Conservation (phyloP, 1,284 basidiomycete species). For the Gomphus bonarii region DNA sequence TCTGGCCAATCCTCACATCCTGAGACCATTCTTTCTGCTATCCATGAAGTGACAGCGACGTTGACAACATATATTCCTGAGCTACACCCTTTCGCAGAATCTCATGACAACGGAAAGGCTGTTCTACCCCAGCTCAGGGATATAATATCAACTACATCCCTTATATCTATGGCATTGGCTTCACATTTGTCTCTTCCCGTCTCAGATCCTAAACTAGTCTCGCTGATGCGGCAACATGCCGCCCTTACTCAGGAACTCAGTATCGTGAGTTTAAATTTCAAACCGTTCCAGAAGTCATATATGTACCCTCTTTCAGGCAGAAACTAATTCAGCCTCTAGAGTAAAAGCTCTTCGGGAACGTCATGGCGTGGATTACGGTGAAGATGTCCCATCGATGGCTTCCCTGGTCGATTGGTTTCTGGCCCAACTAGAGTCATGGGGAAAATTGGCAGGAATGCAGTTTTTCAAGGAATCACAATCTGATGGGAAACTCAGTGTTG, state of each 20-base stretch:
- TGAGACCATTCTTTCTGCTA: slow-evolving; percentile 2
- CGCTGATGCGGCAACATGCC: slow-evolving; percentile 53
- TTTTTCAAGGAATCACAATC: slow-evolving; percentile 49
- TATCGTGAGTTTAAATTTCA: slow-evolving; percentile 29
- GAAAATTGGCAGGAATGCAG: slow-evolving; percentile 55
- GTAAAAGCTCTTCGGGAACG: slow-evolving; percentile 34
- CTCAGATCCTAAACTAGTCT: slow-evolving; percentile 53
- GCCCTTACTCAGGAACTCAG: slow-evolving; percentile 38
- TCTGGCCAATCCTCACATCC: background rate
- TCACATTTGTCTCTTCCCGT: slow-evolving; percentile 36
- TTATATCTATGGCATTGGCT: slow-evolving; percentile 5
- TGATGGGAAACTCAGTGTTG: slow-evolving; percentile 41
- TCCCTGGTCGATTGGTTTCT: slow-evolving; percentile 13
- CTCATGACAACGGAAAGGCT: background rate
- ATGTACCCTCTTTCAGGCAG: slow-evolving; percentile 31
- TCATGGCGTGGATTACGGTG: slow-evolving; percentile 20
- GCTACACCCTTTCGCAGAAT: slow-evolving; percentile 8
- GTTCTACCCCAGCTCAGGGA: slow-evolving; percentile 8
- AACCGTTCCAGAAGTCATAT: slow-evolving; percentile 15
- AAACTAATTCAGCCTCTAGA: slow-evolving; percentile 38
- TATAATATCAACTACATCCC: slow-evolving; percentile 3
- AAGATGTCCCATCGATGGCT: slow-evolving; percentile 14
- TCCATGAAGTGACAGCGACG: background rate
- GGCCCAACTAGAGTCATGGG: slow-evolving; percentile 31
- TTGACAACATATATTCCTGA: slow-evolving; percentile 1